Evolutionary conservation across 2,329 filamentous ascomycete species (phyloP), one percentile per base, ranked within the genome.

Genomic region (Calonectria hawksworthii): DNA sequence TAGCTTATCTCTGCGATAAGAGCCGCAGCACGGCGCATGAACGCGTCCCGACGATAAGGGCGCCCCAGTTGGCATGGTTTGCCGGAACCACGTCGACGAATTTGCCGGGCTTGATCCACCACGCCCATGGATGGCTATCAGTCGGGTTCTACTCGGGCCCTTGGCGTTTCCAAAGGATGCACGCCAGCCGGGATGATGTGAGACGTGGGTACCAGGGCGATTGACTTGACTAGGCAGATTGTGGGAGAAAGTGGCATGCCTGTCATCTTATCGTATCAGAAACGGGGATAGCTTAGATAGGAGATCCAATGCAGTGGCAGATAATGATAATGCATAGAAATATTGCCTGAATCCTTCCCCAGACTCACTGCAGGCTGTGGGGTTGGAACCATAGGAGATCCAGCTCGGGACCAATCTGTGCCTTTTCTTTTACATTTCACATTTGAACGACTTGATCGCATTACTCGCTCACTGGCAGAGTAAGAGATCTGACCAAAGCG

Each of bases 231-330:
- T 68, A 44, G 21, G 41, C 38, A 65, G 52, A 66, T 63, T 52
- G 64, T 28, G 41, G 36, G 26, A 61, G 47, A 47, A 47, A 67
- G 18, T 44, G 34, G 30, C 52, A 44, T 51, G 41, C 52, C 63
- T 66, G 28, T 56, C 28, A 38, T 28, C n/a, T 63, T 23, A 52
- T 38, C 70, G 36, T 72, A 50, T 59, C 64, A 47, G 26, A 68
- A 56, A 68, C 41, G 41, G 64, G 64, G 70, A 73, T 68, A 64
- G 54, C 64, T 51, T 21, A 73, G 70, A 73, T 73, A 73, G 52
- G 52, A 38, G 21, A 44, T 26, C 70, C 64, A 64, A 63, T 73
- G 64, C 30, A 32, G 26, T 63, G n/a, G 61, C 9, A 67, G 50
- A 56, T 32, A 68, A 73, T 68, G 70, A 51, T 47, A 34, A 68